Percentiles rank a stretch among this genome's conserved stretches.
phyloP scores from a whole-genome alignment of 164 flowering plant species.

The Houttuynia cordata region DNA sequence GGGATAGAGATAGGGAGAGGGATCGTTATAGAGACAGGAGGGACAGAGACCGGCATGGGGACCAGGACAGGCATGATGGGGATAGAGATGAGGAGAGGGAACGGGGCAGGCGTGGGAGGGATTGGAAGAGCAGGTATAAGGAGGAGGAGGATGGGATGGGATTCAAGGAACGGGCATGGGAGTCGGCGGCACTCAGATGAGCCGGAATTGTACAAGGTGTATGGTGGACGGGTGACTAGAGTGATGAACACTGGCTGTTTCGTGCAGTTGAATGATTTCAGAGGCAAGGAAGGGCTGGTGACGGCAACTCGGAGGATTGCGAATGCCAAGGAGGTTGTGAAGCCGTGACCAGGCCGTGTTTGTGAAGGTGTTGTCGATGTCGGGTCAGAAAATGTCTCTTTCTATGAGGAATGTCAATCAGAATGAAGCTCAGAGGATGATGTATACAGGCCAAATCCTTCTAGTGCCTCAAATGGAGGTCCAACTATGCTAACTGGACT shows the following conservation, averaged over 20 bases:
- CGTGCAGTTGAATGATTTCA: constrained; percentile 53
- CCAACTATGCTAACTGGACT: constrained; percentile 48
- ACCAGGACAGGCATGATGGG: constrained; percentile 15
- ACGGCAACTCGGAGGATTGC: constrained; percentile 51
- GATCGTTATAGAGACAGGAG: too few species aligned
- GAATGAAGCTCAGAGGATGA: constrained; percentile 45
- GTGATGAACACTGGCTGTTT: constrained; percentile 84
- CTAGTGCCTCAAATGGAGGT: constrained; percentile 30
- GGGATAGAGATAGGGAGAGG: too few species aligned
- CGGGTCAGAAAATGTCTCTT: constrained; percentile 67
- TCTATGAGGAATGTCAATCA: constrained; percentile 97
- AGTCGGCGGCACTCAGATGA: constrained; percentile 22
- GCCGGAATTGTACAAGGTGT: constrained; percentile 61
- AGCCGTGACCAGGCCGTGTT: constrained; percentile 78
- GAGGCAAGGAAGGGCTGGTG: constrained; percentile 81
- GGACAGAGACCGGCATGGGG: constrained; percentile 13
- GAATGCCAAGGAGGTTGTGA: constrained; percentile 69
- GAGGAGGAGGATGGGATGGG: constrained; percentile 5
- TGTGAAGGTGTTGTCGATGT: constrained; percentile 74
- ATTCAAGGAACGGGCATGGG: constrained; percentile 7
- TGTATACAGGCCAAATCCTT: constrained; percentile 42
- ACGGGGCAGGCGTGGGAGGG: constrained; percentile 13
- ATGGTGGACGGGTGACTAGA: constrained; percentile 66
- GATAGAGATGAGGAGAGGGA: constrained; percentile 8
- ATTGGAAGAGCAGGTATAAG: constrained; percentile 6